These are phyloP conservation scores for Diplocarpon rosae DNA, from an alignment of 2,329 filamentous ascomycete species.

Conservation along the genomic window DNA sequence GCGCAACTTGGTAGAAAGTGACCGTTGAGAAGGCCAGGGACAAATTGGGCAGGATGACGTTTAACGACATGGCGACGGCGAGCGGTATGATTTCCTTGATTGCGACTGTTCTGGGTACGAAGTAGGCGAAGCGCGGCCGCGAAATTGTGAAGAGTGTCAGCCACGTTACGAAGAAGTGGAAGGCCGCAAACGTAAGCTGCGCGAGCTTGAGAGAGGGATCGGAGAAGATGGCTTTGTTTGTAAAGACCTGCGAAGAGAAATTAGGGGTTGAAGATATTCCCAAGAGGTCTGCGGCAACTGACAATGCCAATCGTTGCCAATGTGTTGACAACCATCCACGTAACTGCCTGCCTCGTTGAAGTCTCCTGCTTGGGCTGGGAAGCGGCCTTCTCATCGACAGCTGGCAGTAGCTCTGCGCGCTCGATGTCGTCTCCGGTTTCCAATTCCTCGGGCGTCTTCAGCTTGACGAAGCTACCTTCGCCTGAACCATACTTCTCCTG, in stretches of 20 bases:
- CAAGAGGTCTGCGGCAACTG: slow-evolving; percentile 22
- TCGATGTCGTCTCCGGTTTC: slow-evolving; percentile 32
- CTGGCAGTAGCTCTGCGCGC: slow-evolving; percentile 32
- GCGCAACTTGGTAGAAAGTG: slow-evolving; percentile 59
- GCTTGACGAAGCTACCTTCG: slow-evolving; percentile 19
- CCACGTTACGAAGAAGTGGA: slow-evolving; percentile 58
- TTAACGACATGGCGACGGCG: slow-evolving; percentile 55
- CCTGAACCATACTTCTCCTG: slow-evolving; percentile 17
- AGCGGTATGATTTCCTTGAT: slow-evolving; percentile 50
- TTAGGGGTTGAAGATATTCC: neutral
- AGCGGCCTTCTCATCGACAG: slow-evolving; percentile 23
- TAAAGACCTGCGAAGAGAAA: slow-evolving; percentile 36
- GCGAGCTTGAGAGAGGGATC: slow-evolving; percentile 48
- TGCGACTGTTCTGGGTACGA: slow-evolving; percentile 43
- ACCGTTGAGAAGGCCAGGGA: slow-evolving; percentile 57
- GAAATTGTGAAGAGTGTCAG: slow-evolving; percentile 52
- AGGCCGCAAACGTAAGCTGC: slow-evolving; percentile 55
- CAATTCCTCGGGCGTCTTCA: slow-evolving; percentile 26
- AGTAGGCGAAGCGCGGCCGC: slow-evolving; percentile 45
- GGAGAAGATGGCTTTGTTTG: slow-evolving; percentile 60
- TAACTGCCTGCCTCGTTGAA: slow-evolving; percentile 31
- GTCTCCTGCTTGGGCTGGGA: slow-evolving; percentile 18
- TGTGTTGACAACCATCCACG: slow-evolving; percentile 52
- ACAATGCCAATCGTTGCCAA: slow-evolving; percentile 53
- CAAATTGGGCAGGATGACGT: slow-evolving; percentile 58